These are phyloP conservation scores for Penicillium paxilli DNA, from an alignment of 495 filamentous ascomycete species.

Conservation along the genomic window DNA sequence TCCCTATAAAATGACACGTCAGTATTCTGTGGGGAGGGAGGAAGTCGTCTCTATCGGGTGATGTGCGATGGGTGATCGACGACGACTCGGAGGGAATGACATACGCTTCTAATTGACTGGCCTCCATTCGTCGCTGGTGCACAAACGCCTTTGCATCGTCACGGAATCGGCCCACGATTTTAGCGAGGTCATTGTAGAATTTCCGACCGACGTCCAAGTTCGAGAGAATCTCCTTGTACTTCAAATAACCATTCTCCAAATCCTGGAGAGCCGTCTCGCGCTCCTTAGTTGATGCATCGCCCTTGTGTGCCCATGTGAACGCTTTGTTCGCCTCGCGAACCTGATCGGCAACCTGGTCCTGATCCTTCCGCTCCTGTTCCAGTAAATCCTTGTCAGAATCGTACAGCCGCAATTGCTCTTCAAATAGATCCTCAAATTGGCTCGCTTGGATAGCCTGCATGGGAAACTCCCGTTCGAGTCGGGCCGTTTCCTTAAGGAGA, in stretches of 20 bases:
- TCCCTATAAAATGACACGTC: constrained; percentile 45
- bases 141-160: constrained; percentile 79
- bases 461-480: constrained; percentile 81
- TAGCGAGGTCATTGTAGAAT: constrained; percentile 94
- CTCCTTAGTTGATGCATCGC: constrained; percentile 72
- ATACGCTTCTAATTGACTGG: constrained; percentile 71
- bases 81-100: constrained; percentile 13
- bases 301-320: constrained; percentile 68
- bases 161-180: constrained; percentile 75
- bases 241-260: constrained; percentile 88
- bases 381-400: constrained; percentile 71
- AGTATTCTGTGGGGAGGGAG: constrained; percentile 15
- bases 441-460: constrained; percentile 80
- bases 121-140: constrained; percentile 77
- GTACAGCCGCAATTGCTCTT: constrained; percentile 76
- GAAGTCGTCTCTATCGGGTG: neutral
- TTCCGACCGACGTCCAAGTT: constrained; percentile 88
- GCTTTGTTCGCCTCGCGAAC: constrained; percentile 73
- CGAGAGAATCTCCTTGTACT: constrained; percentile 90
- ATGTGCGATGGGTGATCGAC: neutral
- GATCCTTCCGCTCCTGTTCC: constrained; percentile 69
- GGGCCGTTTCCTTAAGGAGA: constrained; percentile 77
- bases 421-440: constrained; percentile 91
- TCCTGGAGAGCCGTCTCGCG: constrained; percentile 84
- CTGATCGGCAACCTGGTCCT: constrained; percentile 66